A percentile compares a stretch with the other conserved stretches of the same genome.
phyloP scores from a whole-genome alignment of 352 stramenopile species.

The Pythium biforme region DNA sequence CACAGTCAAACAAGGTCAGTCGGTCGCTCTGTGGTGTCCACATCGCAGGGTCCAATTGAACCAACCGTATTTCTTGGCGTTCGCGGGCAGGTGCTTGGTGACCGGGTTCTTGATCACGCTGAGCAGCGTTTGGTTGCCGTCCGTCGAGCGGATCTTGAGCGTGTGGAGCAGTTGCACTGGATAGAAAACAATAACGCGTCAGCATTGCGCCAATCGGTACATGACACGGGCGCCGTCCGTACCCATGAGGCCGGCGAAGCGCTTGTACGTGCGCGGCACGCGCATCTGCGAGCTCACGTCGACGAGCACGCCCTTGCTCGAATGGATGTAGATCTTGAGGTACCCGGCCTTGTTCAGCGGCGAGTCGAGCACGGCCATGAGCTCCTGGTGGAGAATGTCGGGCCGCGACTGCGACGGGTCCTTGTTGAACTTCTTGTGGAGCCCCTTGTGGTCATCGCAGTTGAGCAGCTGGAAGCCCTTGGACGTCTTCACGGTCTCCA shows the following conservation, averaged over 20 bases:
- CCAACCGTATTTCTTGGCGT: conserved; percentile 92
- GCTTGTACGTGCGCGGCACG: conserved; percentile 99
- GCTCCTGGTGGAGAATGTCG: conserved; percentile 99
- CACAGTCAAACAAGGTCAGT: not conserved
- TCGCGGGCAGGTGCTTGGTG: conserved; percentile 95
- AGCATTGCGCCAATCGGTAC: not conserved
- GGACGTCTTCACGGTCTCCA: conserved; percentile 99
- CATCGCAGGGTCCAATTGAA: too few relatives aligned
- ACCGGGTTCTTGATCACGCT: conserved; percentile 99
- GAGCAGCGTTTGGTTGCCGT: conserved; percentile 95
- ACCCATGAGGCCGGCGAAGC: conserved; percentile 96
- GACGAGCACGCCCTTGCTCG: conserved; percentile 96
- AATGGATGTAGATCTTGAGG: conserved; percentile 98
- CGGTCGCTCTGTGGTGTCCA: not conserved
- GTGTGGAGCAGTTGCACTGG: conserved; percentile 99
- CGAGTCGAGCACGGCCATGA: conserved; percentile 98
- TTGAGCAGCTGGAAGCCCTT: conserved; percentile 99
- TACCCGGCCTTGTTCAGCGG: conserved; percentile 99
- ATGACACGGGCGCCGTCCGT: not conserved
- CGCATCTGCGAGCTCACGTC: conserved; percentile 98
- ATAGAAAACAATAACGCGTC: conserved; percentile 29
- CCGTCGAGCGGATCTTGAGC: conserved; percentile 99
- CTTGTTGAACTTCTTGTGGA: conserved; percentile 95
- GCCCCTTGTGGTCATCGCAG: conserved; percentile 98
- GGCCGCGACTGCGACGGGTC: conserved; percentile 97